Conservation (phyloP, 225 moss, liverwort and hornwort species). For the Physcomitrellopsis africana region DNA sequence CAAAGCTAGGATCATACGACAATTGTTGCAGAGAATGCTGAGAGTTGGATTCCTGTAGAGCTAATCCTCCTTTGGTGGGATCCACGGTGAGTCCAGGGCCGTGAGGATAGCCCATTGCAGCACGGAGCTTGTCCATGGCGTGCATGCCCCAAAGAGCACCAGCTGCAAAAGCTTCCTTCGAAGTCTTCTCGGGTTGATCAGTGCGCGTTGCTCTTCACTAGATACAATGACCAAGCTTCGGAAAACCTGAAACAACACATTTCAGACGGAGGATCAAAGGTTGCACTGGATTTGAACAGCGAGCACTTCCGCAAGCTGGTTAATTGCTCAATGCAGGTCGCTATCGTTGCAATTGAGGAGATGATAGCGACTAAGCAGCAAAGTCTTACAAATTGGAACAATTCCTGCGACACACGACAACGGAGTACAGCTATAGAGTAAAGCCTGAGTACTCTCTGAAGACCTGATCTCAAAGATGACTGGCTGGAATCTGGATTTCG, state of each 20-base stretch:
- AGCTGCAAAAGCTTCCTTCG: too few species aligned
- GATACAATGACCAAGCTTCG: too few species aligned
- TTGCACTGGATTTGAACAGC: too few species aligned
- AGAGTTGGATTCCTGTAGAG: conserved; percentile 55
- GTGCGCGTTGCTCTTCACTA: too few species aligned
- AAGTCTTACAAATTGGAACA: background rate
- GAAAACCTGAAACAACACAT: too few species aligned
- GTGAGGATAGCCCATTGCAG: conserved; percentile 31
- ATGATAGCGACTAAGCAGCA: too few species aligned
- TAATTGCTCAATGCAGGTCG: too few species aligned
- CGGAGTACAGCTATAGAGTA: background rate
- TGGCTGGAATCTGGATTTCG: conserved; percentile 17
- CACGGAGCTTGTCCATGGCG: conserved; percentile 41
- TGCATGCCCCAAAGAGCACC: too few species aligned
- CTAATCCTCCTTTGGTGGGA: conserved; percentile 68
- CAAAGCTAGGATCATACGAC: conserved; percentile 77
- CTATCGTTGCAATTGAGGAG: too few species aligned
- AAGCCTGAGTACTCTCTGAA: background rate
- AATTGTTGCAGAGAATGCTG: conserved; percentile 72
- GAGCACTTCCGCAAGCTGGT: too few species aligned
- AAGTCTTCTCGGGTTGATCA: too few species aligned
- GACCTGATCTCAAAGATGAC: conserved; percentile 31
- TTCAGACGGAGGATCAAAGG: too few species aligned
- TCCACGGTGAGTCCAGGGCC: conserved; percentile 53
- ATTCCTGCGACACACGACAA: background rate